A percentile compares a stretch with the other conserved stretches of the same genome.
Evolutionary conservation across 1,139 yeast species (phyloP).

Genomic region (Debaryomyces sp.): DNA sequence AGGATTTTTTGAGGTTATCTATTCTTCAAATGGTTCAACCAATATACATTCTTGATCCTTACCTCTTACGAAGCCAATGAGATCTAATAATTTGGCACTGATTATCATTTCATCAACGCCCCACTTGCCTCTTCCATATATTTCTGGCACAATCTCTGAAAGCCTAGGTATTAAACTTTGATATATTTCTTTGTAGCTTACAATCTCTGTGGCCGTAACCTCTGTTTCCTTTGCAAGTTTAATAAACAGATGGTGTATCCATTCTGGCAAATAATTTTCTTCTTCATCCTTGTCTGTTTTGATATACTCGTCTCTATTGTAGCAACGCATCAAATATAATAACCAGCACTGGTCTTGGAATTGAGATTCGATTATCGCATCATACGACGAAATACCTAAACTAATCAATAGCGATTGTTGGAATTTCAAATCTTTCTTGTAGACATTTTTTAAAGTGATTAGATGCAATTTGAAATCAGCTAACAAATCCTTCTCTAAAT

Average conservation of each 20-base stretch:
- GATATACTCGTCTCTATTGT: constrained; percentile 45
- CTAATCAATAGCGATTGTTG: constrained; percentile 57
- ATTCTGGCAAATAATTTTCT: constrained; percentile 49
- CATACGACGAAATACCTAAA: constrained; percentile 59
- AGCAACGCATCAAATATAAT: constrained; percentile 63
- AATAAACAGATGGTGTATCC: constrained; percentile 50
- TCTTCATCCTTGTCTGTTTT: constrained; percentile 24
- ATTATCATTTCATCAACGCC: constrained; percentile 57
- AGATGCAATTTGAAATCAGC: constrained; percentile 43
- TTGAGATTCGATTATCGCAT: constrained; percentile 48
- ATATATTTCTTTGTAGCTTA: constrained; percentile 57
- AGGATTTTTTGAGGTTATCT: not conserved
- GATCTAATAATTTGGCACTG: constrained; percentile 63
- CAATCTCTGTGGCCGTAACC: constrained; percentile 53
- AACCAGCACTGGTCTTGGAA: constrained; percentile 63
- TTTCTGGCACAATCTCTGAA: constrained; percentile 59
- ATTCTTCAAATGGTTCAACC: constrained; percentile 30
- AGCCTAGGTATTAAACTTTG: constrained; percentile 58
- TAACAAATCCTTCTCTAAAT: constrained; percentile 53
- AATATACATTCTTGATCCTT: constrained; percentile 64
- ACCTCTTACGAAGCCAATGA: constrained; percentile 59
- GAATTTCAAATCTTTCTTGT: constrained; percentile 57
- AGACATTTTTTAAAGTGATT: constrained; percentile 56
- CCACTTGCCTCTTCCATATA: constrained; percentile 65
- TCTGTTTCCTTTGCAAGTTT: constrained; percentile 38